These are phyloP conservation scores for Cytospora schulzeri DNA, from an alignment of 2,329 filamentous ascomycete species.

Conservation along the genomic window DNA sequence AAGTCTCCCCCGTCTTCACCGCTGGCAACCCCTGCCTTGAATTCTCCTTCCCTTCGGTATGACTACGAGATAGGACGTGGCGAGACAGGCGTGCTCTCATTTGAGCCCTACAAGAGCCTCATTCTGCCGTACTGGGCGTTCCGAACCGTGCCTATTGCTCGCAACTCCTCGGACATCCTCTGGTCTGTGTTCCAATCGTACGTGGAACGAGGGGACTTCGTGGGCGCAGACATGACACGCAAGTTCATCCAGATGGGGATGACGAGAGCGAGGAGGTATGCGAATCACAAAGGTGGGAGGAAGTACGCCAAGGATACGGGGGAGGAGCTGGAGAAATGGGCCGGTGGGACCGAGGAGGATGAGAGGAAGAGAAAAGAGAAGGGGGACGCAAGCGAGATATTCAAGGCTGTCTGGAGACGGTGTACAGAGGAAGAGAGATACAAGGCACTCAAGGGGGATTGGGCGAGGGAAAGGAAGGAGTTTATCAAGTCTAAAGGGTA, in stretches of 20 bases:
- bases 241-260: constrained; percentile 70
- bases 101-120: constrained; percentile 64
- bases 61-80: constrained; percentile 60
- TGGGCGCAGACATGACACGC: constrained; percentile 65
- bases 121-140: constrained; percentile 64
- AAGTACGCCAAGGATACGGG: constrained; percentile 51
- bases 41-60: constrained; percentile 15
- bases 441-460: constrained; percentile 41
- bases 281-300: constrained; percentile 56
- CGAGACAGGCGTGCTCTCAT: constrained; percentile 62
- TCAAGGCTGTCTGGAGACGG: constrained; percentile 51
- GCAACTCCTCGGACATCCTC: constrained; percentile 50
- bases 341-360: constrained; percentile 41
- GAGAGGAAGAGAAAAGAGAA: constrained; percentile 51
- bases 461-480: constrained; percentile 16
- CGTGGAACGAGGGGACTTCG: constrained; percentile 54
- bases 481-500: constrained; percentile 1
- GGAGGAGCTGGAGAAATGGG: constrained; percentile 43
- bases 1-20: constrained; percentile 17
- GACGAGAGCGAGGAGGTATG: constrained; percentile 62
- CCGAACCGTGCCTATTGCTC: constrained; percentile 53
- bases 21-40: constrained; percentile 18
- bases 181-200: constrained; percentile 55
- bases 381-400: constrained; percentile 50
- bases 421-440: constrained; percentile 49